Base-by-base conservation (phyloP, 2,329 filamentous ascomycete species). In the Amauroascus verrucosus region DNA sequence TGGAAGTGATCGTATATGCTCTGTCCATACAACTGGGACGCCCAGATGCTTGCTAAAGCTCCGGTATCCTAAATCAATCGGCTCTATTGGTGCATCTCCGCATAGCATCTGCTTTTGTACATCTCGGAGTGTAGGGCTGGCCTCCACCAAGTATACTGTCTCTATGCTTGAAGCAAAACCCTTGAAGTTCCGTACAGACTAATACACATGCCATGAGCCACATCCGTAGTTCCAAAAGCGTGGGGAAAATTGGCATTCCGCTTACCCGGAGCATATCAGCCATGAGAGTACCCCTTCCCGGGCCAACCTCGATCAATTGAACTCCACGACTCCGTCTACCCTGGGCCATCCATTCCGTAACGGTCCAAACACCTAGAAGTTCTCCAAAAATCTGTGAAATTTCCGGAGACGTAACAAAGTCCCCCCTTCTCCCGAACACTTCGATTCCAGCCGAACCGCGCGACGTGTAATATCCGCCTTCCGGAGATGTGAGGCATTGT, bases 381-480 rank as follows among this genome's bases (percentile, higher is more conserved):
- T 98, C 93, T 22, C 93, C 93, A 71, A 98, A 98, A 11, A 97
- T 80, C 67, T 97, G 93, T 0, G 90, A 96, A 62, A 98, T 97
- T 70, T 98, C 93, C 0, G 93, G 93, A 0, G 90, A 96, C 0
- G 93, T 98, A 49, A 97, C 85, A 65, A 98, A 98, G 70, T 98
- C 93, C 24, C 93, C 93, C 64, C 88, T 86, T 53, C 80, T 75
- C n/a, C 93, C 93, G 62, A 98, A 98, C 58, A 91, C 90, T 65
- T 96, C 90, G 45, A 83, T 80, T 18, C 79, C 83, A 37, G 58
- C 48, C 22, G 54, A 54, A 56, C 84, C 77, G 22, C 82, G 80
- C 4, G 84, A 81, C 0, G 89, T 97, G 71, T 98, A 98, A 73
- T 98, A 98, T 51, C 93, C 93, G 55, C 88, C 89, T 37, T 88